phyloP scores from a whole-genome alignment of 208 protist species.

The Phytomonas serpens region DNA sequence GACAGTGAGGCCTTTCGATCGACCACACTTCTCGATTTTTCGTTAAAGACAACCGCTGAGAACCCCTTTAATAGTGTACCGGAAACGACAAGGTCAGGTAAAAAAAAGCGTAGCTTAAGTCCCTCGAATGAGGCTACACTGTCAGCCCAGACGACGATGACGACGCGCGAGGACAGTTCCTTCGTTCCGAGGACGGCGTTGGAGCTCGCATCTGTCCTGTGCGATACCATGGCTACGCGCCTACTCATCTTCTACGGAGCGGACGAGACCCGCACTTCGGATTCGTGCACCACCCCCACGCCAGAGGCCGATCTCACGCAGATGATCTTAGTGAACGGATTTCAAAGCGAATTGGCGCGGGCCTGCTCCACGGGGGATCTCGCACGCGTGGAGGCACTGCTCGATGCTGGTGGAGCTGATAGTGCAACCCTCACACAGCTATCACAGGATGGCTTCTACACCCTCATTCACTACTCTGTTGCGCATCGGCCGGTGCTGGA shows the following conservation, averaged over 20 bases:
- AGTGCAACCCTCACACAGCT: slow-evolving; percentile 15
- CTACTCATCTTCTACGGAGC: slow-evolving; percentile 57
- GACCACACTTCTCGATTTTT: background rate
- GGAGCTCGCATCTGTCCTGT: slow-evolving; percentile 23
- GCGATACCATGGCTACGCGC: slow-evolving; percentile 34
- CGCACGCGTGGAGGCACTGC: slow-evolving; percentile 42
- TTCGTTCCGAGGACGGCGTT: background rate
- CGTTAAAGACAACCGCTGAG: background rate
- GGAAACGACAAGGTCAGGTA: background rate
- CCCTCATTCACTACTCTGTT: slow-evolving; percentile 77
- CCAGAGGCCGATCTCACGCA: background rate
- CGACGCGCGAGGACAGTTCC: background rate
- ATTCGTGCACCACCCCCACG: background rate
- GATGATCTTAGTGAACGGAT: slow-evolving; percentile 33
- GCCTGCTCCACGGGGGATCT: slow-evolving; percentile 49
- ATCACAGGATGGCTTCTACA: slow-evolving; percentile 75
- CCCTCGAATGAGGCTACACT: background rate
- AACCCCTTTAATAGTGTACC: background rate
- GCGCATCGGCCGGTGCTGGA: slow-evolving; percentile 39
- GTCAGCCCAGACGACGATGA: background rate
- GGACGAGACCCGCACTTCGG: slow-evolving; percentile 8
- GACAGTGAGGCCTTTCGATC: background rate
- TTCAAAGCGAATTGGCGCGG: slow-evolving; percentile 52
- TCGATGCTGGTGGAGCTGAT: slow-evolving; percentile 39
- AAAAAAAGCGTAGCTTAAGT: background rate